phyloP scores from a whole-genome alignment of 208 protist genomes.

The Trypanosomatidae sp. region DNA sequence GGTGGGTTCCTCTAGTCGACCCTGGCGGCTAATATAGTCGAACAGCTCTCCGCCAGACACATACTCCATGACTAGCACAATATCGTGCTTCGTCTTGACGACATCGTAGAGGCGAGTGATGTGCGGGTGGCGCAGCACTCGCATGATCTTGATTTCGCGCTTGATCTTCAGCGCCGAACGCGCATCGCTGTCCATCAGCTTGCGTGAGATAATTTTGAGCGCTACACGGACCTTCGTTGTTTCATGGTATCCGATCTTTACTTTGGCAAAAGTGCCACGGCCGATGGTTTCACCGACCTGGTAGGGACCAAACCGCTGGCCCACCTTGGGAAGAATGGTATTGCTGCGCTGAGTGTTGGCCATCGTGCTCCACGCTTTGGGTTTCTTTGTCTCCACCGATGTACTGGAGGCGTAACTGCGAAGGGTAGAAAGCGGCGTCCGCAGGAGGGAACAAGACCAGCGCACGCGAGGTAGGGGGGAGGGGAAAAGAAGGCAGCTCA shows the following conservation, averaged over 20 bases:
- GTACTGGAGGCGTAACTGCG: neutral
- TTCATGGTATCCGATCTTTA: constrained; percentile 95
- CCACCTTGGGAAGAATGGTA: constrained; percentile 13
- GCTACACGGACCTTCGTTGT: constrained; percentile 86
- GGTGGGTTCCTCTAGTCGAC: constrained; percentile 89
- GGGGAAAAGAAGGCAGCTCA: neutral
- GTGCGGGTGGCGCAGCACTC: constrained; percentile 97
- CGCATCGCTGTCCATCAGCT: constrained; percentile 66
- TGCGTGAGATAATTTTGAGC: constrained; percentile 80
- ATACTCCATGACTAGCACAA: constrained; percentile 98
- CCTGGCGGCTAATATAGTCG: constrained; percentile 97
- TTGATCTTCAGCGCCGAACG: constrained; percentile 89
- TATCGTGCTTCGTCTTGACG: constrained; percentile 96
- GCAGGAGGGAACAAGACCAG: neutral
- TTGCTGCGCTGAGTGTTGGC: constrained; percentile 13
- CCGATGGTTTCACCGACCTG: constrained; percentile 79
- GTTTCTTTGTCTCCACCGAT: neutral
- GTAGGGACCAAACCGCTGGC: constrained; percentile 86
- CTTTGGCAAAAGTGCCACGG: constrained; percentile 83
- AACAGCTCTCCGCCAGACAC: constrained; percentile 98
- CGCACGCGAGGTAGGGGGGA: neutral
- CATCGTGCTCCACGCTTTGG: constrained; percentile 10
- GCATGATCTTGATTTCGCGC: constrained; percentile 98
- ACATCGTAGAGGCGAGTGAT: constrained; percentile 98
- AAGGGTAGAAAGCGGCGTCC: neutral